phyloP scores from a whole-genome alignment of 805 yeast species.

The Hanseniaspora thailandica region DNA sequence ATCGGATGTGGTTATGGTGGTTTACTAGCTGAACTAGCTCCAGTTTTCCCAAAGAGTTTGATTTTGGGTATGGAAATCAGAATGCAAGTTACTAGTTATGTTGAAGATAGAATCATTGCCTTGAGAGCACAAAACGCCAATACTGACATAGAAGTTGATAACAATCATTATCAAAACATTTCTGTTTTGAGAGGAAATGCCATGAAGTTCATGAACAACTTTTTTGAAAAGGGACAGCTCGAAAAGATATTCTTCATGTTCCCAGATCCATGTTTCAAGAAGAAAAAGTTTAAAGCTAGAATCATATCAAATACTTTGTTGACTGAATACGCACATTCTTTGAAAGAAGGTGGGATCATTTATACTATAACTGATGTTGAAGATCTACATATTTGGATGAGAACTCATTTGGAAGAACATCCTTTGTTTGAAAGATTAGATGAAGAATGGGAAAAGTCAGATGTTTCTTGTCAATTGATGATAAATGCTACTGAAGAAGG shows the following conservation, averaged over 20 bases:
- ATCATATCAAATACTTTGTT: slow-evolving; percentile 81
- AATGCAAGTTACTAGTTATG: slow-evolving; percentile 94
- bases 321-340: slow-evolving; percentile 83
- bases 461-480: slow-evolving; percentile 79
- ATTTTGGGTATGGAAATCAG: slow-evolving; percentile 95
- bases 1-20: slow-evolving; percentile 99
- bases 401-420: slow-evolving; percentile 74
- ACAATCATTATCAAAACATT: slow-evolving; percentile 59
- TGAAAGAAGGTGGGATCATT: slow-evolving; percentile 74
- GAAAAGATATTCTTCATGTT: slow-evolving; percentile 93
- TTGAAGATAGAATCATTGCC: slow-evolving; percentile 88
- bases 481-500: slow-evolving; percentile 94
- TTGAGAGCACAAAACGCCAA: slow-evolving; percentile 39
- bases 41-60: slow-evolving; percentile 58
- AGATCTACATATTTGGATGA: slow-evolving; percentile 96
- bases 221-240: slow-evolving; percentile 70
- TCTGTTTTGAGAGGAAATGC: slow-evolving; percentile 89
- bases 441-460: slow-evolving; percentile 67
- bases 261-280: slow-evolving; percentile 99
- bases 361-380: slow-evolving; percentile 94
- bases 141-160: slow-evolving; percentile 19
- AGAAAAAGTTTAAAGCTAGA: slow-evolving; percentile 93
- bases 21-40: slow-evolving; percentile 63
- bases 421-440: slow-evolving; percentile 77
- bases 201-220: slow-evolving; percentile 93